Evolutionary conservation across 805 yeast species (phyloP), one percentile per base, ranked within the genome.

Genomic region (Cyberlindnera subsufficiens): DNA sequence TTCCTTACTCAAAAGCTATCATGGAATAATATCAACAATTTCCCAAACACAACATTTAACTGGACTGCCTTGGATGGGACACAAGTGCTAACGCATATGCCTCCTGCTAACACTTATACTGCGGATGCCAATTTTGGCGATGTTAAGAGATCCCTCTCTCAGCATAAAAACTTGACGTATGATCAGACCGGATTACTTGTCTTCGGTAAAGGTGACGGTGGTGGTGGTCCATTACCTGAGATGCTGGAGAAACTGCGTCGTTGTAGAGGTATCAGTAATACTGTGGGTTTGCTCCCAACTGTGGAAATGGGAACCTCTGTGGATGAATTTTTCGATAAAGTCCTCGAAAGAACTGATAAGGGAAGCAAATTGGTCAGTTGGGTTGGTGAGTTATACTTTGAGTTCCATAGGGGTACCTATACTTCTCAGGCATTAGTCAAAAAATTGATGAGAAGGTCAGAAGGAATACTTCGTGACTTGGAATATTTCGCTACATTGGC

Each of bases 201-300:
- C 35, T 93, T 77, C 55, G 99, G 99, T 32, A 82, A 85, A 55
- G 99, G 99, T 56, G 99, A 91, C 61, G 99, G 99, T 54, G 99
- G 99, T 48, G 99, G 99, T 50, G 99, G 99, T 7, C 98, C 99
- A 37, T 82, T 87, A 4, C 85, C 86, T 32, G 96, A 86, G 57
- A 90, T 89, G 96, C 56, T 91, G 49, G 98, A 93, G 59, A 90
- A 88, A 60, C 72, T 91, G 57, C 79, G 98, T 59, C 80, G 98
- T 54, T 82, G 91, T 60, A 76, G 98, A 57, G 97, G 97, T 14
- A 63, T 90, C 46, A 75, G 89, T 17, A 85, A 91, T 56, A 82
- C 82, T 5, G 82, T 82, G 13, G 95, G 91, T 3, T 71, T 75
- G 38, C 73, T 93, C 45, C 98, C 98, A 3, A 75, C 84, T 1